Percentiles rank a stretch among this genome's conserved stretches.
These are phyloP conservation scores for Debaryomyces prosopidis DNA, from an alignment of 805 yeast species.

Conservation along the genomic window DNA sequence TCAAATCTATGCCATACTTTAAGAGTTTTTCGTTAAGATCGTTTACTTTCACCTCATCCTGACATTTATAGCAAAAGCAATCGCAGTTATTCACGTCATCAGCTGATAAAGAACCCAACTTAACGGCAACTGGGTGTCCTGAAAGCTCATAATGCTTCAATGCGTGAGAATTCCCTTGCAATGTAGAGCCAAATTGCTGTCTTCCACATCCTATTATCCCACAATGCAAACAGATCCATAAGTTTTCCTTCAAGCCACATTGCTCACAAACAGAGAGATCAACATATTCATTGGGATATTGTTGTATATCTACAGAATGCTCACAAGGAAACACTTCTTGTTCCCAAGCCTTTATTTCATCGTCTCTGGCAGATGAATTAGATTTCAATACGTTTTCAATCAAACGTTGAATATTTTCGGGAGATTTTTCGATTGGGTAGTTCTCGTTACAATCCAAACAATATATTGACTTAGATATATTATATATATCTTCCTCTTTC, in stretches of 20 bases:
- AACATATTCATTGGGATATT: slow-evolving; percentile 18
- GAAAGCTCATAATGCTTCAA: slow-evolving; percentile 61
- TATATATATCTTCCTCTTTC: slow-evolving; percentile 62
- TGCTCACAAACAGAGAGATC: slow-evolving; percentile 48
- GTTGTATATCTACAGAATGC: slow-evolving; percentile 64
- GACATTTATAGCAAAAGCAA: slow-evolving; percentile 83
- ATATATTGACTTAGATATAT: slow-evolving; percentile 44
- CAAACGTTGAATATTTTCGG: slow-evolving; percentile 21
- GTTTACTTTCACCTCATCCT: slow-evolving; percentile 85
- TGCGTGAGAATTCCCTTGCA: slow-evolving; percentile 92
- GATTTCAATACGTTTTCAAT: slow-evolving; percentile 52
- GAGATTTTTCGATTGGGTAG: slow-evolving; percentile 21
- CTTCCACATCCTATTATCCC: slow-evolving; percentile 96
- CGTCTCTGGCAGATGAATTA: slow-evolving; percentile 56
- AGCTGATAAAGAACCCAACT: slow-evolving; percentile 82
- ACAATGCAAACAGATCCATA: slow-evolving; percentile 92
- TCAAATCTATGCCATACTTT: slow-evolving; percentile 67
- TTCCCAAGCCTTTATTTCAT: slow-evolving; percentile 90
- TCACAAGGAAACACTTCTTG: slow-evolving; percentile 79
- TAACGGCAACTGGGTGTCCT: slow-evolving; percentile 81
- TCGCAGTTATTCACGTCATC: slow-evolving; percentile 64
- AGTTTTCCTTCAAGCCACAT: slow-evolving; percentile 70
- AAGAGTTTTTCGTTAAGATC: slow-evolving; percentile 47
- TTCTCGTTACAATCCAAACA: slow-evolving; percentile 30
- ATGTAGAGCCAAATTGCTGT: slow-evolving; percentile 84